Base-by-base conservation (phyloP, 2,329 filamentous ascomycete genomes). In the Penicillium thymicola region DNA sequence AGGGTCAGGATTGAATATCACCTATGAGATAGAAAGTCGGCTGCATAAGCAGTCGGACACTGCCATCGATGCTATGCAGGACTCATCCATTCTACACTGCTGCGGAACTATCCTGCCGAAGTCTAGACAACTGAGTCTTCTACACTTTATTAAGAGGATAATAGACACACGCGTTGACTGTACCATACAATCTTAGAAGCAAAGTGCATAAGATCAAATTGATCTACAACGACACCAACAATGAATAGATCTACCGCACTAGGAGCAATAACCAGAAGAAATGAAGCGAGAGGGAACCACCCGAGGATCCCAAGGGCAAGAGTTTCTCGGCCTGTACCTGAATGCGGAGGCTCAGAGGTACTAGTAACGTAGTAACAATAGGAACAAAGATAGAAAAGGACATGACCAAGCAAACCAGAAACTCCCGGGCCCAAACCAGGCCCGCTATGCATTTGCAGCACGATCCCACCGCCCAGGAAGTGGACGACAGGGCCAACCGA, bases 371-470 rank as follows among this genome's bases (percentile, higher is more conserved):
- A 28, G n/a, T 37, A 40, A 51, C 5, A 21, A 51, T 44, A 44
- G 13, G 16, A 46, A 57, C 46, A 61, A 62, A 49, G 23, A 65
- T 60, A 57, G 11, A 45, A 44, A 45, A 14, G 32, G 18, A 27
- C 41, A 46, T 59, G 57, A 55, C 28, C 48, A 55, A 27, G 51
- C 52, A 45, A 48, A 57, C 38, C 54, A 51, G 56, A 50, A 64
- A 67, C 59, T 63, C 64, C 65, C 42, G 58, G 57, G 57, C 62
- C 48, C 58, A 54, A 59, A 34, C 57, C 51, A 49, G 58, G 54
- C 57, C 61, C 56, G 60, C 40, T 60, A 66, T 66, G 63, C 64
- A 65, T 64, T 54, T 48, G 51, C 47, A 56, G 54, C 59, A 53
- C 52, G 46, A 55, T 57, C 38, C 43, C 51, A 38, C 40, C 16